Evolutionary conservation across 116 monocot species (phyloP), one percentile per base, ranked within the genome.

Genomic region (Iris pallida): DNA sequence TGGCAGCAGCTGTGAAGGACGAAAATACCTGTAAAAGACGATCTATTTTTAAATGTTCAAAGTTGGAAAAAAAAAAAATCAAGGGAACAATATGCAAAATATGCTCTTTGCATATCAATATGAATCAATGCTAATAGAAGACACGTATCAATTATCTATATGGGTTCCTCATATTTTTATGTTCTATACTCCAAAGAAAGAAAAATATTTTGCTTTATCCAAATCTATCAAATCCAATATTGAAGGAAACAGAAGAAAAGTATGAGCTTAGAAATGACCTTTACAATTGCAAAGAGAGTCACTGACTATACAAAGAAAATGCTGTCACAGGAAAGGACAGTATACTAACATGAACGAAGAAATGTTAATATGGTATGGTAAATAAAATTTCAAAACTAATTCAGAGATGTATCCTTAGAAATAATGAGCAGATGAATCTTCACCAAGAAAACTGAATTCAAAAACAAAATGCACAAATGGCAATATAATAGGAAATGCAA

Each of bases 1-100:
- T 53, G 8, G 82, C 78, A 81, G 92, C 86, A 68, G 72, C 66
- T 59, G 66, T 71, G 75, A 96, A 89, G 64, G 86, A 77, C 13
- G 69, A 78, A 61, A 89, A 20, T 65, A 96, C 76, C 95, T 96
- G 71, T 47, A 82, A 16, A 74, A 14, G 48, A 54, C 4, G 55
- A 13, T 7, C 20, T 4, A 16, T 17, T 63, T 71, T 10, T 44
- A 47, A 53, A 63, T 43, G 15, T 51, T 51, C 7, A 15, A 20
- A 19, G 16, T 56, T 43, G 40, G 4, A 6, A 17, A 5, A 18
- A 57, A 5, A 18, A 7, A 19, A 57, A 20, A 19, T 5, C 0
- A 6, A 57, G 7, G 7, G 7, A 57, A 7, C 40, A 11, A 59
- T 59, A 9, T 40, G 14, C 59, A 40, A 20, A n/a, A 15, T 61